A percentile compares a stretch with the other conserved stretches of the same genome.
Conservation (phyloP, 2,329 filamentous ascomycete species). For the Tetracladium maxilliforme region DNA sequence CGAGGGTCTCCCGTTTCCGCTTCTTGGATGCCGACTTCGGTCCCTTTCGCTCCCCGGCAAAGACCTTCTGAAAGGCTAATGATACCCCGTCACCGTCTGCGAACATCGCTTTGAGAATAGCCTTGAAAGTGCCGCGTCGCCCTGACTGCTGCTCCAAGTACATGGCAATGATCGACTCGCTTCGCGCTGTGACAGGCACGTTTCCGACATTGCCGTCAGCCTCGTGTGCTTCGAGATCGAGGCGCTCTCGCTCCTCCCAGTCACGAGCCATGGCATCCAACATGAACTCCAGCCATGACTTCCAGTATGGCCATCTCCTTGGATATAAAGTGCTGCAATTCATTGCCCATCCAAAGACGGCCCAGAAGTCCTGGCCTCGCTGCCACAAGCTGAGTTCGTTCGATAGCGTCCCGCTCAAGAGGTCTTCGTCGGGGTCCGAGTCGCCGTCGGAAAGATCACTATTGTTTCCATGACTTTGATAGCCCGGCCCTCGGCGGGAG, state of each 20-base stretch:
- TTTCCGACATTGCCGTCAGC: slow-evolving; percentile 9
- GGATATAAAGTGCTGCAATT: slow-evolving; percentile 68
- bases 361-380: slow-evolving; percentile 79
- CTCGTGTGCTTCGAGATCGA: slow-evolving; percentile 22
- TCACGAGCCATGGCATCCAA: slow-evolving; percentile 64
- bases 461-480: slow-evolving; percentile 18
- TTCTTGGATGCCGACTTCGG: slow-evolving; percentile 26
- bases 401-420: slow-evolving; percentile 43
- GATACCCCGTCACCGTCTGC: slow-evolving; percentile 44
- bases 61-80: slow-evolving; percentile 48
- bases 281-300: slow-evolving; percentile 65
- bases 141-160: slow-evolving; percentile 32
- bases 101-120: slow-evolving; percentile 51
- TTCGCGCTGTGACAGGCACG: slow-evolving; percentile 17
- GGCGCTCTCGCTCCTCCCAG: slow-evolving; percentile 39
- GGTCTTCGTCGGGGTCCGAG: slow-evolving; percentile 34
- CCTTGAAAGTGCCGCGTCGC: slow-evolving; percentile 21
- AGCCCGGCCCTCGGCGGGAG: slow-evolving; percentile 8
- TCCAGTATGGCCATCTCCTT: slow-evolving; percentile 70
- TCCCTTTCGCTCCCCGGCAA: slow-evolving; percentile 45
- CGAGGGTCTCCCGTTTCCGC: slow-evolving; percentile 31
- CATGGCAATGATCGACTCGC: slow-evolving; percentile 41
- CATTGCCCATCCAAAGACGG: slow-evolving; percentile 79
- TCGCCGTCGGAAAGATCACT: slow-evolving; percentile 25
- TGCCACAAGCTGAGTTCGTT: slow-evolving; percentile 54